These are phyloP conservation scores for Aspergillus transmontanensis DNA, from an alignment of 2,329 filamentous ascomycete genomes.

Conservation along the genomic window DNA sequence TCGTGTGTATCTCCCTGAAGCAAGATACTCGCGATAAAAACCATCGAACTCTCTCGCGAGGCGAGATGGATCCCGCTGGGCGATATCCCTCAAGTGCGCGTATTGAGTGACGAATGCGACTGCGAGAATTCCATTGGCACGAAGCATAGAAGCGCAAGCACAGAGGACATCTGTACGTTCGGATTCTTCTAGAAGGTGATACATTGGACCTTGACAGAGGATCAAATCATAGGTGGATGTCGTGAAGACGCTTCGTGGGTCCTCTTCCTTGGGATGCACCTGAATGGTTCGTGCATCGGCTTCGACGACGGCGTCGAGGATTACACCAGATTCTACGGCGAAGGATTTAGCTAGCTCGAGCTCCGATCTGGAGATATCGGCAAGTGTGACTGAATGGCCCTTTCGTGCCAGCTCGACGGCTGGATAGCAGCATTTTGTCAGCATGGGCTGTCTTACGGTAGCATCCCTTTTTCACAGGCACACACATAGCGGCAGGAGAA, in stretches of 20 bases:
- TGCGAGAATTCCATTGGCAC: not conserved
- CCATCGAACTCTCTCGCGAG: not conserved
- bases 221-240: not conserved
- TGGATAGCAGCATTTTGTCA: not conserved
- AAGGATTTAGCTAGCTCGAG: not conserved
- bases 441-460: not conserved
- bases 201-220: constrained; percentile 5
- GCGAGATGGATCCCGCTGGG: not conserved
- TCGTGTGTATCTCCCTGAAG: not conserved
- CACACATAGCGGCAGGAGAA: not conserved
- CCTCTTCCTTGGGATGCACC: not conserved
- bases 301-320: not conserved
- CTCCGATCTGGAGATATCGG: not conserved
- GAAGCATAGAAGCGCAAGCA: not conserved
- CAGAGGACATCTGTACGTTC: not conserved
- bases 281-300: constrained; percentile 5
- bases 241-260: not conserved
- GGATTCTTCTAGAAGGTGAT: constrained; percentile 1
- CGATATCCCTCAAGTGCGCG: constrained; percentile 2
- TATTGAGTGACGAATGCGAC: not conserved
- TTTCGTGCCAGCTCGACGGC: not conserved
- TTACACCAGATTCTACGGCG: not conserved
- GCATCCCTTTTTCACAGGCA: not conserved
- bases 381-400: not conserved
- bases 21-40: constrained; percentile 1